Evolutionary conservation across 768 basidiomycete species (phyloP), one percentile per base, ranked within the genome.

Genomic region (Pisolithus marmoratus): DNA sequence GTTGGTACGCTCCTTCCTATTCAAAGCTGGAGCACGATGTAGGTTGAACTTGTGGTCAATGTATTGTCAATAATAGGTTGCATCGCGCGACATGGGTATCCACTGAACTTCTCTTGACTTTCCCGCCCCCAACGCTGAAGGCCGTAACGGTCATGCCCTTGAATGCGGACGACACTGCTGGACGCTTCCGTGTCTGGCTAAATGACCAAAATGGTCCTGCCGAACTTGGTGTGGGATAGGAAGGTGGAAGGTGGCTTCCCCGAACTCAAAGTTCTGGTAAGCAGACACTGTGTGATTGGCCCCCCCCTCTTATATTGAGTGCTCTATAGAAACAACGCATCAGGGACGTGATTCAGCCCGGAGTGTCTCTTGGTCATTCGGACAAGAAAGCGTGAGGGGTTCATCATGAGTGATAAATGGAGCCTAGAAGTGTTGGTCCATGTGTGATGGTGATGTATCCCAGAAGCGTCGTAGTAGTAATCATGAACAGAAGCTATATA

Each of bases 1-100:
- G 87, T 67, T 94, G 90, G 90, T 90, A 64, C 64, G 79, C 52
- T n/a, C 49, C 20, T 26, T n/a, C 49, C 20, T 27, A 24, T 46
- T 41, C 15, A 38, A 7, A 9, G 9, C 17, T 43, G 40, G 53
- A 17, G 48, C 36, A 14, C 31, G 29, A 38, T 23, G 27, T 11
- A 22, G 40, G 41, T 56, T 11, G 54, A 46, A 34, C 34, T 34
- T 34, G 14, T 14, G 34, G 12, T 4, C 20, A 11, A 41, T 17
- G 14, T 46, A 53, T 22, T 43, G 12, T 14, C 19, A 41, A 40
- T 47, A 47, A 31, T 61, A 94, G 94, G 94, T 77, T 94, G 37
- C 93, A 94, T 59, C 80, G 94, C 60, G 94, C 94, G 29, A 84
- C 82, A 11, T 97, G 94, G 94, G 79, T 85, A n/a, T 87, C 90